Evolutionary conservation across 768 basidiomycete species (phyloP).

Genomic region (Gautieria morchelliformis): DNA sequence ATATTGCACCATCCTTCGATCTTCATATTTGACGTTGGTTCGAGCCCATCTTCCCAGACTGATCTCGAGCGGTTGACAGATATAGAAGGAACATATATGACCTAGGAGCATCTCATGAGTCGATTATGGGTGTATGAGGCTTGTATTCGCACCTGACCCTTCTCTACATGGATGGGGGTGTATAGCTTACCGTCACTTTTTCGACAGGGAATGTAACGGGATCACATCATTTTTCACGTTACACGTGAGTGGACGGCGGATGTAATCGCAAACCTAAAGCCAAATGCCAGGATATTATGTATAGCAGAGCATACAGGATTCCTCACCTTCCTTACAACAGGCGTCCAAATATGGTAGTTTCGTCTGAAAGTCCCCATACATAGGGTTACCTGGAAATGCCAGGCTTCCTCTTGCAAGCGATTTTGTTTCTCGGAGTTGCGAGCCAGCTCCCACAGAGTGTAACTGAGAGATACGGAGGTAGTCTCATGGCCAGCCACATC

Average conservation of each 20-base stretch:
- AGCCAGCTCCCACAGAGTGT: conserved; percentile 31
- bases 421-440: conserved; percentile 28
- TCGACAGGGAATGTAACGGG: conserved; percentile 28
- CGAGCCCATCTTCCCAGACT: conserved; percentile 34
- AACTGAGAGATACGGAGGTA: conserved; percentile 26
- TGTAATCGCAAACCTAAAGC: conserved; percentile 28
- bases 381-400: conserved; percentile 20
- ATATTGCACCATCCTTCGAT: conserved; percentile 28
- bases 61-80: not conserved
- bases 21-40: conserved; percentile 13
- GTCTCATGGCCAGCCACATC: conserved; percentile 39
- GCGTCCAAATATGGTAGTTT: conserved; percentile 33
- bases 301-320: not conserved
- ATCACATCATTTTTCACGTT: conserved; percentile 31
- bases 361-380: conserved; percentile 27
- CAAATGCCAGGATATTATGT: not conserved
- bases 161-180: conserved; percentile 21
- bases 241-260: conserved; percentile 30
- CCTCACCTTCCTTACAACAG: conserved; percentile 28
- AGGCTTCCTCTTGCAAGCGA: conserved; percentile 31
- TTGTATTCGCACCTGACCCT: conserved; percentile 26
- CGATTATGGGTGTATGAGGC: not conserved
- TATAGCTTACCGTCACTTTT: conserved; percentile 21
- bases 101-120: not conserved
- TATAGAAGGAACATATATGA: conserved; percentile 1